phyloP scores from a whole-genome alignment of 2,329 filamentous ascomycete species.

The Diaporthe nobilis region DNA sequence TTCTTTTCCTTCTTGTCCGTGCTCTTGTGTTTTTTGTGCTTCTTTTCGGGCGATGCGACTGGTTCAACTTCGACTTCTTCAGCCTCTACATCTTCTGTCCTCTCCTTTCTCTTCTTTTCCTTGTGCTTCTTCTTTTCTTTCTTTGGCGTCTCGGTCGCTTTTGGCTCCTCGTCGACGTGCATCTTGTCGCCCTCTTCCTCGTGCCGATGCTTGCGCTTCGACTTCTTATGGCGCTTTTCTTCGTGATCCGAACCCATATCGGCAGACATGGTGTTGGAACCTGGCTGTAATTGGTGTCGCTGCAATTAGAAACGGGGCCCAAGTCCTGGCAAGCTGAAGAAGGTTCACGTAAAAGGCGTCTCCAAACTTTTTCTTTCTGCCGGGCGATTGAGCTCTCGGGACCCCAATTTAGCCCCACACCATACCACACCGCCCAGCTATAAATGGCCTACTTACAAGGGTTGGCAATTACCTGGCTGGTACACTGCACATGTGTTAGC shows the following conservation, averaged over 20 bases:
- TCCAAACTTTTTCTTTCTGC: conserved; percentile 42
- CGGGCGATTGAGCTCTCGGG: conserved; percentile 10
- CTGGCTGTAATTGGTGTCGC: not conserved
- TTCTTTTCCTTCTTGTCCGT: conserved; percentile 47
- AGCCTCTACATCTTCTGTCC: conserved; percentile 47
- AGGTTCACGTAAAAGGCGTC: not conserved
- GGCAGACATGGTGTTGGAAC: conserved; percentile 31
- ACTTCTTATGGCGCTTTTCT: conserved; percentile 40
- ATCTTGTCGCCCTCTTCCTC: conserved; percentile 41
- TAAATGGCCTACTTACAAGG: not conserved
- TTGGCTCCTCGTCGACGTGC: conserved; percentile 38
- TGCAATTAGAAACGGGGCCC: not conserved
- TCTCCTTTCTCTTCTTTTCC: conserved; percentile 48
- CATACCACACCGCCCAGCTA: conserved; percentile 31
- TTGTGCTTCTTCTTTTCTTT: conserved; percentile 51
- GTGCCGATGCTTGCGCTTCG: conserved; percentile 43
- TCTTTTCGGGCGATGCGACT: conserved; percentile 34
- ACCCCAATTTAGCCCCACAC: conserved; percentile 29
- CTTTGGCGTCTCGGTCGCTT: conserved; percentile 31
- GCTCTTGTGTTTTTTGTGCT: conserved; percentile 39
- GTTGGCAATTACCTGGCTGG: not conserved
- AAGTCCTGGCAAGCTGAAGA: not conserved
- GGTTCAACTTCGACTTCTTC: conserved; percentile 40
- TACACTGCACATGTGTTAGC: too few relatives aligned
- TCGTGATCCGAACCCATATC: conserved; percentile 41